Evolutionary conservation across 2,329 filamentous ascomycete genomes (phyloP).

Genomic region (Trichoderma sp.): DNA sequence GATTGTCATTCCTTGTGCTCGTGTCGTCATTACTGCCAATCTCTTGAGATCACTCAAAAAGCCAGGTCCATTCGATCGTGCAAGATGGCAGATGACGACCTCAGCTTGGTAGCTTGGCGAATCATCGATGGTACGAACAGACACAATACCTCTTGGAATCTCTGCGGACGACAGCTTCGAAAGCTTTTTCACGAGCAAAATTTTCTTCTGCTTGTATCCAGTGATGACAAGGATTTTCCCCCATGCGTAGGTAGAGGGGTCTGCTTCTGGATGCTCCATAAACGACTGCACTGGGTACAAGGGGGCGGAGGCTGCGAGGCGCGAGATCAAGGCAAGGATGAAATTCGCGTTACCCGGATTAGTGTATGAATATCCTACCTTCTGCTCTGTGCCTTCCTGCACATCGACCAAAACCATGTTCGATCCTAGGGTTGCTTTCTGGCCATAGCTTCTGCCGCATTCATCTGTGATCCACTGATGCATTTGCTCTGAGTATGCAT

Average conservation of each 20-base stretch:
- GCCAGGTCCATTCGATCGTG: neutral
- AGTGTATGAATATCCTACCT: neutral
- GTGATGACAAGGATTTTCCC: neutral
- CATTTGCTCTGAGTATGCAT: neutral
- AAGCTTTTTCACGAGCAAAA: neutral
- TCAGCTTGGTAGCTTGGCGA: neutral
- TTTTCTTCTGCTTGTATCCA: neutral
- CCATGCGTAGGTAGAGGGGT: neutral
- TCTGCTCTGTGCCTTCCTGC: neutral
- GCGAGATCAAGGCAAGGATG: neutral
- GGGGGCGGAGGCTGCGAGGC: neutral
- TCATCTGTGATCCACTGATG: neutral
- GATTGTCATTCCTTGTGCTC: neutral
- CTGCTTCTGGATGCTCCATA: neutral
- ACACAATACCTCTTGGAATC: neutral
- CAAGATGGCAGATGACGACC: neutral
- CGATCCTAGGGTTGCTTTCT: neutral
- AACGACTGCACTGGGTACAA: neutral
- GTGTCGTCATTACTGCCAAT: neutral
- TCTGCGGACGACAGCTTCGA: neutral
- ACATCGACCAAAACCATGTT: neutral
- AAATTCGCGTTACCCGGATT: neutral
- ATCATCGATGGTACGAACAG: neutral
- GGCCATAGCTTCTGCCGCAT: neutral
- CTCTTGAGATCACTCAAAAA: neutral